These are phyloP conservation scores for Rhizophora mangle DNA, from an alignment of 345 rosid species.

Conservation along the genomic window DNA sequence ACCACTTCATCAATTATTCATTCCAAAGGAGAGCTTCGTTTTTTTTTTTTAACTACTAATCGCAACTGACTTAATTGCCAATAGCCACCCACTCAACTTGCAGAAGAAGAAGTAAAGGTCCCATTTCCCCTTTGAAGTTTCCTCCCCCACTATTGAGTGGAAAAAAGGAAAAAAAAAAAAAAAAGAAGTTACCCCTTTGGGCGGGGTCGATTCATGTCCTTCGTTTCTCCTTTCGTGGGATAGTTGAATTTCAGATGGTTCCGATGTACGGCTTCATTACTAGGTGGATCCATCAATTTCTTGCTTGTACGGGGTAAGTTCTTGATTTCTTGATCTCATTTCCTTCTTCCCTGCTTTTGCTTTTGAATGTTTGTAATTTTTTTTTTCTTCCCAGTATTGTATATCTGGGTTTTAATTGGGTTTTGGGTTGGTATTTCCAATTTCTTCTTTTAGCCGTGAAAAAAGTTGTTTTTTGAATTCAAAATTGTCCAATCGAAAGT, in stretches of 20 bases:
- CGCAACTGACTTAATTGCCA: too few species aligned
- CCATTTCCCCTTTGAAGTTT: too few species aligned
- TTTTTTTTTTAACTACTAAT: too few species aligned
- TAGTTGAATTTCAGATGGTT: constrained; percentile 30
- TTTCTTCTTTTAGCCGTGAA: not conserved
- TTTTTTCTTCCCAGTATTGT: not conserved
- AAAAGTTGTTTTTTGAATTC: not conserved
- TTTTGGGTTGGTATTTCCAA: not conserved
- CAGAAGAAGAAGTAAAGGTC: too few species aligned
- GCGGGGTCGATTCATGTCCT: not conserved
- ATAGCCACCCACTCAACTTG: too few species aligned
- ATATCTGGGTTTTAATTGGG: not conserved
- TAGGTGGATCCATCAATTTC: constrained; percentile 51
- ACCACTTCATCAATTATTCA: too few species aligned
- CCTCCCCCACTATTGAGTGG: not conserved
- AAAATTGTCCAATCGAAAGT: not conserved
- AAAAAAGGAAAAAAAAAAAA: not conserved
- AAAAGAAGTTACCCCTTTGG: not conserved
- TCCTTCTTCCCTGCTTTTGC: not conserved
- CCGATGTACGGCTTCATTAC: constrained; percentile 25
- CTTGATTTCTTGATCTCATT: constrained; percentile 7
- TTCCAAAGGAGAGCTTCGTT: too few species aligned
- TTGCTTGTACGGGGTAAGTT: constrained; percentile 57
- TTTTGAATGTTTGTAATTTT: not conserved
- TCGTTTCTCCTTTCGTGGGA: not conserved